These are phyloP conservation scores for Phaeotremella fagi DNA, from an alignment of 768 basidiomycete species.

Conservation along the genomic window DNA sequence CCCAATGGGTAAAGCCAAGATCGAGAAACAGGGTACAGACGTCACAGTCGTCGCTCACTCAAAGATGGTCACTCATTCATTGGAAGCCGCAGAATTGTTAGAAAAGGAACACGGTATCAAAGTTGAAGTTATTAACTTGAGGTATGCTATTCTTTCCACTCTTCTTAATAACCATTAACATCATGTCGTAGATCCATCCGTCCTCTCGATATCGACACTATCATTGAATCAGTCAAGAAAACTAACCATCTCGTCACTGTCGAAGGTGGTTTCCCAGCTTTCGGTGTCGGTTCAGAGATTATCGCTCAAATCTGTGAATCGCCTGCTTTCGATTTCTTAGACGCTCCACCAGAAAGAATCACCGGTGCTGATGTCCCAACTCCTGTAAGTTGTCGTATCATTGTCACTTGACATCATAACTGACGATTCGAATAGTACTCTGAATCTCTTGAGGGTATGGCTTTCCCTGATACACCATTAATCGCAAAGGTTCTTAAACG, in stretches of 20 bases:
- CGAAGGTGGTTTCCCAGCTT: conserved; percentile 97
- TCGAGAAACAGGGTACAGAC: conserved; percentile 87
- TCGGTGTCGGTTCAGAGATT: conserved; percentile 98
- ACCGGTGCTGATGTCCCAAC: conserved; percentile 97
- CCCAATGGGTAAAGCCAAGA: conserved; percentile 95
- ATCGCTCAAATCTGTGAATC: conserved; percentile 96
- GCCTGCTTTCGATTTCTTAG: conserved; percentile 96
- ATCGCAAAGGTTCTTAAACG: conserved; percentile 95
- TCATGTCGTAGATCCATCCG: conserved; percentile 57
- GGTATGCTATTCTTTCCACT: too few relatives aligned
- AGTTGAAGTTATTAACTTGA: conserved; percentile 95
- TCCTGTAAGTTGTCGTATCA: conserved; percentile 58
- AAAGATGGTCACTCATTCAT: conserved; percentile 91
- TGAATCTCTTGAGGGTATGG: conserved; percentile 74
- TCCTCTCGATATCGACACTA: conserved; percentile 95
- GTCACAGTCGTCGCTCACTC: conserved; percentile 96
- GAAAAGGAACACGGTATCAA: conserved; percentile 90
- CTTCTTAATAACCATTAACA: neutral
- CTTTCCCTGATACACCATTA: conserved; percentile 88
- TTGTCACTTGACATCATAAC: neutral
- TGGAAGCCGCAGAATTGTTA: conserved; percentile 88
- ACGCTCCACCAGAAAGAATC: conserved; percentile 94
- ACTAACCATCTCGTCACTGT: conserved; percentile 91
- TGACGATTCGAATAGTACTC: conserved; percentile 65
- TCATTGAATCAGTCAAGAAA: conserved; percentile 96